Percentiles rank a stretch among this genome's conserved stretches.
These are phyloP conservation scores for Spergularia marina DNA, from an alignment of 148 eudicot genomes.

Conservation along the genomic window DNA sequence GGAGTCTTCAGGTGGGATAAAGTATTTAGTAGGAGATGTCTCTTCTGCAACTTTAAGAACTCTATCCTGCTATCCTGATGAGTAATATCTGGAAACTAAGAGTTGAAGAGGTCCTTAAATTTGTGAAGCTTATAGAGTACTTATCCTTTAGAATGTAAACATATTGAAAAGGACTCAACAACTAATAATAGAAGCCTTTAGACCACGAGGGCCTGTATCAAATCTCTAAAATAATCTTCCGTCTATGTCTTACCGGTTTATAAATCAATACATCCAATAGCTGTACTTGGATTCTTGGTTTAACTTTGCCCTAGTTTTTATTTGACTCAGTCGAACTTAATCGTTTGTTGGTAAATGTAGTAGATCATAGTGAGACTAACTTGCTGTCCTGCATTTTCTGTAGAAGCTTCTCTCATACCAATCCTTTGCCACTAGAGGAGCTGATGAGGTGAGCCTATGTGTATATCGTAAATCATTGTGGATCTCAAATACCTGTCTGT, in stretches of 20 bases:
- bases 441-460: constrained; percentile 54
- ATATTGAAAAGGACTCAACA: too few relatives aligned
- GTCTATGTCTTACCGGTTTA: not conserved
- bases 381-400: constrained; percentile 15
- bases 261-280: too few relatives aligned
- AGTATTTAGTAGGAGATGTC: too few relatives aligned
- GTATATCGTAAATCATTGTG: not conserved
- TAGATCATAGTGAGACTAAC: not conserved
- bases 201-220: not conserved
- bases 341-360: not conserved
- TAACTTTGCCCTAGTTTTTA: not conserved
- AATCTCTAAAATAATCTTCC: not conserved
- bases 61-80: too few relatives aligned
- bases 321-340: not conserved
- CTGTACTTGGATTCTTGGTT: not conserved
- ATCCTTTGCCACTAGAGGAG: constrained; percentile 52
- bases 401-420: constrained; percentile 42
- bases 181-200: not conserved
- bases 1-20: too few relatives aligned
- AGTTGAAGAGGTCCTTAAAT: too few relatives aligned
- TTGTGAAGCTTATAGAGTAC: too few relatives aligned
- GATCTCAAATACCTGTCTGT: not conserved
- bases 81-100: too few relatives aligned
- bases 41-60: too few relatives aligned
- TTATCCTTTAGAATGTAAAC: too few relatives aligned